A percentile compares a stretch with the other conserved stretches of the same genome.
These are phyloP conservation scores for Chaetothyriales sp. DNA, from an alignment of 2,329 filamentous ascomycete species.

Conservation along the genomic window DNA sequence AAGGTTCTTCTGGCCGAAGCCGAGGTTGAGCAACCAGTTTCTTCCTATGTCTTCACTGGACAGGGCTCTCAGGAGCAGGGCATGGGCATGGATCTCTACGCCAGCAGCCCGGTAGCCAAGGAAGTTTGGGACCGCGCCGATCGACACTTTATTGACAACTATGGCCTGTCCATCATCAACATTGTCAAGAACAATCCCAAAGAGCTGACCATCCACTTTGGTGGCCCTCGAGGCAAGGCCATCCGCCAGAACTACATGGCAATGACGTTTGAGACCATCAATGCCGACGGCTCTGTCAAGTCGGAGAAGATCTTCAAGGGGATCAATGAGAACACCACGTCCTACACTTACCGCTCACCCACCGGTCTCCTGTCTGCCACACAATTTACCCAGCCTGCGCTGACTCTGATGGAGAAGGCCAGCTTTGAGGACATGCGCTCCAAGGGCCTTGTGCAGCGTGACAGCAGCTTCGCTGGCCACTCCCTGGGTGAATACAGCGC, in stretches of 20 bases:
- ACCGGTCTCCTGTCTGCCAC: conserved; percentile 90
- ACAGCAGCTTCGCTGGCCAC: conserved; percentile 95
- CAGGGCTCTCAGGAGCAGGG: conserved; percentile 98
- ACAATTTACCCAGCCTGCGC: conserved; percentile 92
- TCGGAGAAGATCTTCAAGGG: conserved; percentile 99
- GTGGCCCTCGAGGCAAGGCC: conserved; percentile 87
- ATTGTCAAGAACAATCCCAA: conserved; percentile 99
- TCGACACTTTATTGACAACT: conserved; percentile 96
- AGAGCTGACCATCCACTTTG: conserved; percentile 95
- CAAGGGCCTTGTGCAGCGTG: conserved; percentile 86
- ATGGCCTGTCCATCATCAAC: conserved; percentile 95
- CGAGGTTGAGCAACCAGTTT: conserved; percentile 93
- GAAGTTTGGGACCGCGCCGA: conserved; percentile 97
- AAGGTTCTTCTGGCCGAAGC: conserved; percentile 92
- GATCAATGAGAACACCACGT: conserved; percentile 79
- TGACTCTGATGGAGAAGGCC: conserved; percentile 99
- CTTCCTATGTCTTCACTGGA: conserved; percentile 93
- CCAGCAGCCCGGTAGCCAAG: conserved; percentile 80
- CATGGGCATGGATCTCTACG: conserved; percentile 99
- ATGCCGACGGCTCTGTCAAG: conserved; percentile 79
- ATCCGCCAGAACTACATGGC: conserved; percentile 99
- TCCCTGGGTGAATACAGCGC: conserved; percentile 97
- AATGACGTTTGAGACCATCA: conserved; percentile 99
- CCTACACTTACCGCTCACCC: conserved; percentile 92
- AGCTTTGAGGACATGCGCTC: conserved; percentile 98